Percentiles rank a stretch among this genome's conserved stretches.
Conservation (phyloP, 495 filamentous ascomycete species). For the Penicilliopsis zonata region DNA sequence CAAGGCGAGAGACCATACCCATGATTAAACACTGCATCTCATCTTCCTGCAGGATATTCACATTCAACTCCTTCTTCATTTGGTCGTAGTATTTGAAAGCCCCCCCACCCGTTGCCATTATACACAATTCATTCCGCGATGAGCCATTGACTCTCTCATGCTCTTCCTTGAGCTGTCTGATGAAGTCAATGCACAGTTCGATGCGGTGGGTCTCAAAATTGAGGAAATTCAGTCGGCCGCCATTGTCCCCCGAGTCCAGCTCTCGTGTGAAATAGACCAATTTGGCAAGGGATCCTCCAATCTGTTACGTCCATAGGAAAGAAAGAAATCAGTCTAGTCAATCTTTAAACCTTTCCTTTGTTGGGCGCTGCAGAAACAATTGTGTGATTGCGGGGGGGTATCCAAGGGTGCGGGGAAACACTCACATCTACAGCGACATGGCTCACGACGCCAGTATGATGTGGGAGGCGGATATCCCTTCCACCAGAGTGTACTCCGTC, state of each 20-base stretch:
- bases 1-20: constrained; percentile 35
- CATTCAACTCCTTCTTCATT: constrained; percentile 65
- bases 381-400: constrained; percentile 21
- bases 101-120: constrained; percentile 92
- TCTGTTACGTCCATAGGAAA: constrained; percentile 71
- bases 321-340: constrained; percentile 93
- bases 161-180: constrained; percentile 68
- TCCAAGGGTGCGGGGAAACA: constrained; percentile 20
- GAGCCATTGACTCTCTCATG: constrained; percentile 63
- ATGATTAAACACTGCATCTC: constrained; percentile 99
- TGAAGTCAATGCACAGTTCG: constrained; percentile 81
- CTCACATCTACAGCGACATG: constrained; percentile 94
- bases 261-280: constrained; percentile 95
- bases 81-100: constrained; percentile 93
- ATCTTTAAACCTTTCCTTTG: constrained; percentile 71
- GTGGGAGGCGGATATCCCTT: constrained; percentile 87
- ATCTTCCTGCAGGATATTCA: constrained; percentile 85
- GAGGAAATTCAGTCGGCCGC: constrained; percentile 86
- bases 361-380: not conserved
- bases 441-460: constrained; percentile 85
- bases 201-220: constrained; percentile 93
- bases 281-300: constrained; percentile 90
- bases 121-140: constrained; percentile 52
- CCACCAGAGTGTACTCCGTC: constrained; percentile 65
- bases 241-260: constrained; percentile 60